phyloP scores from a whole-genome alignment of 2,329 filamentous ascomycete genomes.

The Penicillium sp. region DNA sequence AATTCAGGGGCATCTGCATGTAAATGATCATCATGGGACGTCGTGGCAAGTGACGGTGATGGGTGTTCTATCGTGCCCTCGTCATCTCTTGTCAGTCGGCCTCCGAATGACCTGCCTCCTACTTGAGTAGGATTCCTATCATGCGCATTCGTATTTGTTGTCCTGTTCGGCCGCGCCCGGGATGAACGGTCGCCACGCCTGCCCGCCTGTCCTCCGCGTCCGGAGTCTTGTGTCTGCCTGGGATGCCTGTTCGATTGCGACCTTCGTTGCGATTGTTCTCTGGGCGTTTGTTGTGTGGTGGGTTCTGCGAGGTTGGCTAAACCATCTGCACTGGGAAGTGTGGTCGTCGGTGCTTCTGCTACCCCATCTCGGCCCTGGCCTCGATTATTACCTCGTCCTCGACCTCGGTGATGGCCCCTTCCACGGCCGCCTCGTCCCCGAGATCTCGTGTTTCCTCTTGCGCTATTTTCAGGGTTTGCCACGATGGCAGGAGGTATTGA shows the following conservation, averaged over 20 bases:
- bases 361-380: constrained; percentile 2
- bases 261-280: neutral
- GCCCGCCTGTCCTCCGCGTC: neutral
- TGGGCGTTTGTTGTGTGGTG: neutral
- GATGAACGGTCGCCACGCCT: neutral
- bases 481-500: neutral
- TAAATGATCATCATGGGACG: constrained; percentile 18
- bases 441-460: constrained; percentile 9
- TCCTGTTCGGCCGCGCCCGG: neutral
- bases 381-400: constrained; percentile 8
- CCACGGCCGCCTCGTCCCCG: constrained; percentile 18
- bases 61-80: neutral
- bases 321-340: neutral
- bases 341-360: neutral
- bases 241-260: neutral
- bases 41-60: neutral
- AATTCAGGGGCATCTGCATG: constrained; percentile 41
- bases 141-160: neutral
- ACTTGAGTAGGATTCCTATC: neutral
- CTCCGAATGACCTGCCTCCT: constrained; percentile 12
- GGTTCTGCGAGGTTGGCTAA: neutral
- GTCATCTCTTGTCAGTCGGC: constrained; percentile 9
- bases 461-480: neutral
- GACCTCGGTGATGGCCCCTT: neutral
- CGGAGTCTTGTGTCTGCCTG: constrained; percentile 1